Conservation (phyloP, 441 rosid species). For the Gossypium gossypioides region DNA sequence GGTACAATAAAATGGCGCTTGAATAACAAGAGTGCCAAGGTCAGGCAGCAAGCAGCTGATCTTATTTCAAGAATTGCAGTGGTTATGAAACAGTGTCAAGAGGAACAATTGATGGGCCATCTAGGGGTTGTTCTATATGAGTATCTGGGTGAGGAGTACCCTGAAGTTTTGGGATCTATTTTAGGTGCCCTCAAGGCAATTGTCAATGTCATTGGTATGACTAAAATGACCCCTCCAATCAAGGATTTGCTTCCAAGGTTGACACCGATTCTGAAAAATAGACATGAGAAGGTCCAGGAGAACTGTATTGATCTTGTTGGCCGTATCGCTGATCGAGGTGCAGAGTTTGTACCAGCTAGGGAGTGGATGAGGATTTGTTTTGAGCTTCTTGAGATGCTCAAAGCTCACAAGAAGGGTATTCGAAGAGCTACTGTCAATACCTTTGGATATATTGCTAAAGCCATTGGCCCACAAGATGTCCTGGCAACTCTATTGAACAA, state of each 20-base stretch:
- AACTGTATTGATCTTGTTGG: slow-evolving; percentile 24
- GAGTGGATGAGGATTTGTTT: slow-evolving; percentile 48
- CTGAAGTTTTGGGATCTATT: slow-evolving; percentile 93
- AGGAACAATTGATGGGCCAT: slow-evolving; percentile 97
- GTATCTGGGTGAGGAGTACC: slow-evolving; percentile 92
- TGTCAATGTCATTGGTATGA: slow-evolving; percentile 97
- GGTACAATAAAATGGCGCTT: slow-evolving; percentile 99
- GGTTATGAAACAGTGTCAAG: slow-evolving; percentile 95
- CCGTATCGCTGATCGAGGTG: slow-evolving; percentile 8
- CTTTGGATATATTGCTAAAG: slow-evolving; percentile 92
- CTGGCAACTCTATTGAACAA: slow-evolving; percentile 92
- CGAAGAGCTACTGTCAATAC: slow-evolving; percentile 93
- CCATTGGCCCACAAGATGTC: slow-evolving; percentile 97
- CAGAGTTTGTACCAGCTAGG: slow-evolving; percentile 12
- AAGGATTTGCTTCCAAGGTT: slow-evolving; percentile 94
- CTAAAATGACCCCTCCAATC: slow-evolving; percentile 97
- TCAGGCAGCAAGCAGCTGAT: slow-evolving; percentile 96
- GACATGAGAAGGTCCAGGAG: slow-evolving; percentile 97
- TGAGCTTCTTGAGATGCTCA: slow-evolving; percentile 96
- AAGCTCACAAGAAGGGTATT: slow-evolving; percentile 96
- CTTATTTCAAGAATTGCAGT: slow-evolving; percentile 90
- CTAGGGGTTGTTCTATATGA: slow-evolving; percentile 92
- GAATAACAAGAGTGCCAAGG: slow-evolving; percentile 95
- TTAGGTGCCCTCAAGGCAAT: slow-evolving; percentile 95
- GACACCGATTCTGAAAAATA: slow-evolving; percentile 91